A percentile compares a stretch with the other conserved stretches of the same genome.
These are phyloP conservation scores for Hanseniaspora vineae DNA, from an alignment of 805 yeast species.

Conservation along the genomic window DNA sequence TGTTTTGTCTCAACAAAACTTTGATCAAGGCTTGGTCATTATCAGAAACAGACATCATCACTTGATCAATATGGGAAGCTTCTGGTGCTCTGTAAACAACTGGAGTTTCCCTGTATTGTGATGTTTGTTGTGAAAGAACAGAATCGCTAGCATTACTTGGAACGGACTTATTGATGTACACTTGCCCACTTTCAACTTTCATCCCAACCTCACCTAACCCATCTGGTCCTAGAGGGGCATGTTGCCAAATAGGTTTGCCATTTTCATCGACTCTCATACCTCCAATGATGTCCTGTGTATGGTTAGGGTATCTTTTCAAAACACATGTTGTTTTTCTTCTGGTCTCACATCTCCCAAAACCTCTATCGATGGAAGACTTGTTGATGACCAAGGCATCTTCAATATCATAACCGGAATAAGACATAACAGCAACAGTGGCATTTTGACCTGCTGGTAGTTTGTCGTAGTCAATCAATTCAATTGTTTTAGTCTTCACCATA, in stretches of 20 bases:
- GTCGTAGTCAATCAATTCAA: conserved; percentile 89
- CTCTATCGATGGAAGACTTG: conserved; percentile 88
- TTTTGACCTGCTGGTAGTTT: conserved; percentile 98
- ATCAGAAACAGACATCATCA: conserved; percentile 92
- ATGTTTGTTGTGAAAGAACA: conserved; percentile 15
- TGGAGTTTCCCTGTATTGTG: conserved; percentile 71
- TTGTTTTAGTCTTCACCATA: conserved; percentile 95
- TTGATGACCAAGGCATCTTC: conserved; percentile 96
- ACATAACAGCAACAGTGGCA: conserved; percentile 98
- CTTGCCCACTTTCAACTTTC: conserved; percentile 83
- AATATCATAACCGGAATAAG: conserved; percentile 97
- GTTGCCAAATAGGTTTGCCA: conserved; percentile 75
- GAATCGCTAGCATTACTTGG: conserved; percentile 73
- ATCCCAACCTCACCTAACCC: conserved; percentile 96
- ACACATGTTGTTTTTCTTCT: conserved; percentile 83
- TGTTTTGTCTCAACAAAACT: conserved; percentile 83
- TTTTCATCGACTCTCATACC: conserved; percentile 84
- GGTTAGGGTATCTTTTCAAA: conserved; percentile 85
- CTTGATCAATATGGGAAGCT: conserved; percentile 90
- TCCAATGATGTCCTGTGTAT: conserved; percentile 79
- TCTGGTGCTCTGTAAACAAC: conserved; percentile 90
- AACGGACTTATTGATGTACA: conserved; percentile 83
- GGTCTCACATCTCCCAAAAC: conserved; percentile 96
- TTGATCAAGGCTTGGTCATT: conserved; percentile 90
- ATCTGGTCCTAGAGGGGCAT: conserved; percentile 78